Conservation (phyloP, 1,139 yeast species). For the Ogataea hybrid region DNA sequence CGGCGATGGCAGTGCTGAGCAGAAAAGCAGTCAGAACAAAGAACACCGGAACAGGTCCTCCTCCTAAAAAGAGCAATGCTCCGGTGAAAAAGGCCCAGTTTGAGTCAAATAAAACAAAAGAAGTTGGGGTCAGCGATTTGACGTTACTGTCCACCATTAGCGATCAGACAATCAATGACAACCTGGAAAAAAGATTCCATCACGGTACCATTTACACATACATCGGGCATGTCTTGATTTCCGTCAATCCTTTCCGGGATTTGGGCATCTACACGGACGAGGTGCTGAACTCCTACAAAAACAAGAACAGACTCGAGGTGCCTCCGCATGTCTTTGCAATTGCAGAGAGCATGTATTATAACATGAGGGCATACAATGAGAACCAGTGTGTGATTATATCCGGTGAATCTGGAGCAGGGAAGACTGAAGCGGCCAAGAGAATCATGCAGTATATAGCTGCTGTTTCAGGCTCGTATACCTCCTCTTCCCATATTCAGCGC, state of each 20-base stretch:
- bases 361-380: constrained; percentile 90
- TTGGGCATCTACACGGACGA: constrained; percentile 89
- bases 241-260: constrained; percentile 96
- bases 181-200: constrained; percentile 82
- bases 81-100: constrained; percentile 85
- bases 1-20: constrained; percentile 37
- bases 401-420: constrained; percentile 99
- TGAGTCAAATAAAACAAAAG: constrained; percentile 85
- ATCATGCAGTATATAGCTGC: constrained; percentile 98
- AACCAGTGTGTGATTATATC: constrained; percentile 97
- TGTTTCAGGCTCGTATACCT: constrained; percentile 58
- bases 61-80: constrained; percentile 56
- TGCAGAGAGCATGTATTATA: constrained; percentile 96
- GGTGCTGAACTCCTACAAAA: constrained; percentile 73
- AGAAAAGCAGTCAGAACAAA: constrained; percentile 71
- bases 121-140: constrained; percentile 95
- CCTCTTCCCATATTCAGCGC: constrained; percentile 66
- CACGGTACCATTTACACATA: constrained; percentile 89
- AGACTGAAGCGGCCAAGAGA: constrained; percentile 97
- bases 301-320: constrained; percentile 90
- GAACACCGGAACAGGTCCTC: constrained; percentile 47
- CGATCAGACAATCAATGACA: constrained; percentile 92
- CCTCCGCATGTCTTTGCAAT: constrained; percentile 99
- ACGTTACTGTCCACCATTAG: constrained; percentile 85
- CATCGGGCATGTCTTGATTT: constrained; percentile 85